Evolutionary conservation across 1,139 yeast species (phyloP), one percentile per base, ranked within the genome.

Genomic region (Geotrichum restrictum): DNA sequence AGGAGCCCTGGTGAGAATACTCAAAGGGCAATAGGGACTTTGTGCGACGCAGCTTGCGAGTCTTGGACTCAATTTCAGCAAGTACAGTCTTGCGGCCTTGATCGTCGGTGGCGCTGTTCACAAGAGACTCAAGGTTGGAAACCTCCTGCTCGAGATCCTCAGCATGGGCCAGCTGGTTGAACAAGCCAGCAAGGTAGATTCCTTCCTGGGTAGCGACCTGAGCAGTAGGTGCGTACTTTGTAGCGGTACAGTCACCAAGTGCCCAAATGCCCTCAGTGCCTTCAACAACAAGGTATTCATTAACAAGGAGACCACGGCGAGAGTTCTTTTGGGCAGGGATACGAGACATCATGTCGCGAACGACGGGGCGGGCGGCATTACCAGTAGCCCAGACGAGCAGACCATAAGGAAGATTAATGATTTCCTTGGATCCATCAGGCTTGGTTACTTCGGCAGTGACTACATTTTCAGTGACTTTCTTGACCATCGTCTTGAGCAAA

Each of bases 151-250:
- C 77, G 58, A 84, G 70, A 45, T 80, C 75, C 58, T 85, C 89
- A 56, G 88, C 78, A 61, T 80, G 79, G 64, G 88, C 84, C 62
- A 85, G 74, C 64, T 77, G 81, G 70, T 79, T 79, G 70, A 91
- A 85, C 59, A 81, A 80, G 38, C 76, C 75, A 48, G 93, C 94
- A 62, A 91, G 79, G 72, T 81, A 91, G 58, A 78, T 77, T 66
- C 96, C 97, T 72, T 89, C 91, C 75, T 91, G 97, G 74, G 88
- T 83, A 46, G 98, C 98, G 56, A 89, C 97, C 77, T 91, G 97
- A 47, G 96, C 98, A 54, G 97, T 91, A 60, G 98, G 97, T 49
- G 96, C 94, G 61, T 79, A 82, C 69, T 89, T 89, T 61, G 94
- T 86, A 57, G 81, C 79, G 44, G 96, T 86, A 76, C 97, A 89